Conservation (phyloP, 1,139 yeast genomes). For the Geotrichum macrosporum region DNA sequence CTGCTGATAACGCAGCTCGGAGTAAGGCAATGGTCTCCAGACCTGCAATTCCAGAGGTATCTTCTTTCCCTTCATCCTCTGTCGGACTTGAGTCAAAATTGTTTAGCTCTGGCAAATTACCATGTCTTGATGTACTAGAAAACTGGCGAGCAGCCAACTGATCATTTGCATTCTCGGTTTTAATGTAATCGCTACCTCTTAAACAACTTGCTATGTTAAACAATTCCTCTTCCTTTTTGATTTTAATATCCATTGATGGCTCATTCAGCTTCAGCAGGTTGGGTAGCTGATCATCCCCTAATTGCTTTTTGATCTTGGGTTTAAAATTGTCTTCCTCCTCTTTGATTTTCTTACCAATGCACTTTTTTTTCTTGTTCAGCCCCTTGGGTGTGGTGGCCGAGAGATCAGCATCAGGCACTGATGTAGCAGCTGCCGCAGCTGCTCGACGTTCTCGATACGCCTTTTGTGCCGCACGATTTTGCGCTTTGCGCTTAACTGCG, state of each 20-base stretch:
- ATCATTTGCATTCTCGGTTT: neutral
- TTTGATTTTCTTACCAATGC: neutral
- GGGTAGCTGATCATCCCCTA: neutral
- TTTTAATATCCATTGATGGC: neutral
- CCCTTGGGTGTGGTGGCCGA: neutral
- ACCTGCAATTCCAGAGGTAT: neutral
- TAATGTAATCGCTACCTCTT: neutral
- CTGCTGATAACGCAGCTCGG: slow-evolving; percentile 4
- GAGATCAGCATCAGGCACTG: neutral
- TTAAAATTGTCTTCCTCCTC: neutral
- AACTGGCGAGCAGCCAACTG: neutral
- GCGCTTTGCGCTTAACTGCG: slow-evolving; percentile 52
- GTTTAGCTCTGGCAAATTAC: slow-evolving; percentile 2
- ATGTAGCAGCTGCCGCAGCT: slow-evolving; percentile 38
- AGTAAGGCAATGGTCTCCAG: neutral
- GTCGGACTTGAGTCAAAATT: neutral
- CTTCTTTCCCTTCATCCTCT: neutral
- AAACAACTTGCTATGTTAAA: slow-evolving; percentile 3
- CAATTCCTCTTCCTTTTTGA: slow-evolving; percentile 4
- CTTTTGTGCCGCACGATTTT: slow-evolving; percentile 86
- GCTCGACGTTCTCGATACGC: slow-evolving; percentile 85
- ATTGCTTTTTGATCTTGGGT: neutral
- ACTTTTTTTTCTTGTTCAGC: slow-evolving; percentile 1
- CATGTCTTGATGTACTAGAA: neutral
- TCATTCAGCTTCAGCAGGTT: slow-evolving; percentile 3